phyloP scores from a whole-genome alignment of 1,284 basidiomycete species.

The Apiotrichum sp. region DNA sequence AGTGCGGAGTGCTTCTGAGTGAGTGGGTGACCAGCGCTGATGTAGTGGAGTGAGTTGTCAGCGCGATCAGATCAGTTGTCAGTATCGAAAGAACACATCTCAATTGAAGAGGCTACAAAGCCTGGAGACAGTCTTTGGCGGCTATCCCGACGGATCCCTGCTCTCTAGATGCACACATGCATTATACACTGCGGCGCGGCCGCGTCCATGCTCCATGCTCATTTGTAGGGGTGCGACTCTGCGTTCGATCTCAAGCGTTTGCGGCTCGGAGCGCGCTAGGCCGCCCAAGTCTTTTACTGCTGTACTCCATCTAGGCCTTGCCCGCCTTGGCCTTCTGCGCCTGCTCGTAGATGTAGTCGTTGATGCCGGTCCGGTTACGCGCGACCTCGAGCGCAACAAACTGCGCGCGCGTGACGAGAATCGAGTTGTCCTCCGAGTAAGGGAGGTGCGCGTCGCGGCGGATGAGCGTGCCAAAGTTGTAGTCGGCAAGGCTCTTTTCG shows the following conservation, averaged over 20 bases:
- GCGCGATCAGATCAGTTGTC: too few relatives aligned
- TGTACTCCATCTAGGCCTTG: neutral
- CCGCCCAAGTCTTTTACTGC: too few relatives aligned
- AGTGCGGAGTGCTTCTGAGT: too few relatives aligned
- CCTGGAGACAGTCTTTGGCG: too few relatives aligned
- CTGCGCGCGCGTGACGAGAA: constrained; percentile 72
- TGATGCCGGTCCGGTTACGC: constrained; percentile 84
- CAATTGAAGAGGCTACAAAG: too few relatives aligned
- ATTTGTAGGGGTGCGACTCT: neutral
- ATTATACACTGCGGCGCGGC: constrained; percentile 4
- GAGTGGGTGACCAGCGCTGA: too few relatives aligned
- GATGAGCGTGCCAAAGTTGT: constrained; percentile 95
- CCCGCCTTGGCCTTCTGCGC: constrained; percentile 51
- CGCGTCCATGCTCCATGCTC: neutral
- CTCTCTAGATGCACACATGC: constrained; percentile 1
- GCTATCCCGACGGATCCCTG: too few relatives aligned
- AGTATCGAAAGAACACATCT: too few relatives aligned
- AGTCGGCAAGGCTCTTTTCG: constrained; percentile 81
- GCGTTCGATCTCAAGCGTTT: neutral
- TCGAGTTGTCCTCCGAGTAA: constrained; percentile 88
- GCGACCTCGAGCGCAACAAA: constrained; percentile 96
- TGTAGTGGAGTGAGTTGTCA: too few relatives aligned
- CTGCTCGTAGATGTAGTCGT: constrained; percentile 75
- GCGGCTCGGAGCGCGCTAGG: too few relatives aligned
- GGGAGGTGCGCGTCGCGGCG: constrained; percentile 72